Conservation (phyloP, 192 early-diverging fungal species). For the Backusella macrospora region DNA sequence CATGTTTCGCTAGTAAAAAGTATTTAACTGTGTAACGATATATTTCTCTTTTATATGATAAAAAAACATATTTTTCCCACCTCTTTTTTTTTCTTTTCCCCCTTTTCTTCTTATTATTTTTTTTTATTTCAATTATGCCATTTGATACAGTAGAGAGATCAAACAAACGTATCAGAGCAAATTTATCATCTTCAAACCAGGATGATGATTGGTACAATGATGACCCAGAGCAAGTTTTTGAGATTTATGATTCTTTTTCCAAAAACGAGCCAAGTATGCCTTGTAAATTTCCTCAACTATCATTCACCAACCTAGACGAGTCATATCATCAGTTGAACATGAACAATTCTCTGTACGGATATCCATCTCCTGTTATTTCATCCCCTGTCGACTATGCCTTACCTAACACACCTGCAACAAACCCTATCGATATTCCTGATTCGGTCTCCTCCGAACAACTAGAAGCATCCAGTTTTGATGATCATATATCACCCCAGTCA, state of each 20-base stretch:
- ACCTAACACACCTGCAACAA: slow-evolving; percentile 1
- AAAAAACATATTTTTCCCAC: slow-evolving; percentile 8
- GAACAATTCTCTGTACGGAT: neutral
- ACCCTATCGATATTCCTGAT: slow-evolving; percentile 20
- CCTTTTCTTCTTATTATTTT: neutral
- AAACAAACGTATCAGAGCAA: slow-evolving; percentile 25
- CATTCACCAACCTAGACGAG: neutral
- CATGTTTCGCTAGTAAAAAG: neutral
- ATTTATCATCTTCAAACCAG: slow-evolving; percentile 5
- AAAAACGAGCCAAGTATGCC: neutral
- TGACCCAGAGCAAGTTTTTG: slow-evolving; percentile 20
- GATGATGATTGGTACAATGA: slow-evolving; percentile 10
- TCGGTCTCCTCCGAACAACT: slow-evolving; percentile 10
- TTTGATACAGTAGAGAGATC: slow-evolving; percentile 37
- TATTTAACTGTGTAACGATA: neutral
- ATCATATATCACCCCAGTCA: slow-evolving; percentile 18
- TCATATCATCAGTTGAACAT: neutral
- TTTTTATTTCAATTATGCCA: slow-evolving; percentile 26
- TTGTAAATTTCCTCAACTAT: neutral
- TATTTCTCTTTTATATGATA: neutral
- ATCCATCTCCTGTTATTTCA: neutral
- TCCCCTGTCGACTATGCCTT: slow-evolving; percentile 15
- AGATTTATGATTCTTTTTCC: slow-evolving; percentile 19
- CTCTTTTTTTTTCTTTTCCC: neutral
- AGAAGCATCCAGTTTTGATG: slow-evolving; percentile 18